Percentiles rank a stretch among this genome's conserved stretches.
Conservation (phyloP, 257 asterid genomes). For the Nicotiana knightiana region DNA sequence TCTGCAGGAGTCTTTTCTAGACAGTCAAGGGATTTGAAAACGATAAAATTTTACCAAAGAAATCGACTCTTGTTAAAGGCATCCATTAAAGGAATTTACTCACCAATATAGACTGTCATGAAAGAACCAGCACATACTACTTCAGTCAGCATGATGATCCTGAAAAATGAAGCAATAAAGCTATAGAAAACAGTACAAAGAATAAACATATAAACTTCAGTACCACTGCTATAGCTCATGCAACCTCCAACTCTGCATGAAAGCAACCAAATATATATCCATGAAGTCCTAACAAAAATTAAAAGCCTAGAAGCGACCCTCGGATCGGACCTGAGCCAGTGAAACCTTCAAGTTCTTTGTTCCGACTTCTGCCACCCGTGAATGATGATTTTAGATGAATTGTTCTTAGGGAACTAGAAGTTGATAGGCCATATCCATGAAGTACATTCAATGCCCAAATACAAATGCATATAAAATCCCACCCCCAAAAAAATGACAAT, state of each 20-base stretch:
- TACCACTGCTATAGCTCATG: not conserved
- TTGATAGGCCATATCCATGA: not conserved
- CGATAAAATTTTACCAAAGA: not conserved
- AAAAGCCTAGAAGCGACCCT: not conserved
- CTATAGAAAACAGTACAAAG: not conserved
- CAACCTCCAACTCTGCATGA: not conserved
- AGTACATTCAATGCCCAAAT: not conserved
- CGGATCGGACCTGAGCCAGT: not conserved
- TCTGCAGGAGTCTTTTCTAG: not conserved
- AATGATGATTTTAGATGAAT: not conserved
- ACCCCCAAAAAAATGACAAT: not conserved
- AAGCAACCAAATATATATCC: not conserved
- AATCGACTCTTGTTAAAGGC: not conserved
- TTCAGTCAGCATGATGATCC: slow-evolving; percentile 83
- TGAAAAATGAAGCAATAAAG: slow-evolving; percentile 31
- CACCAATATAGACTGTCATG: slow-evolving; percentile 77
- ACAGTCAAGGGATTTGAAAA: not conserved
- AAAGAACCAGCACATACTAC: slow-evolving; percentile 84
- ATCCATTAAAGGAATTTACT: slow-evolving; percentile 21
- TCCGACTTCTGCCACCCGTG: not conserved
- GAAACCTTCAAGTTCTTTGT: not conserved
- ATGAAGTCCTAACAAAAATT: not conserved
- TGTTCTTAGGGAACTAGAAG: not conserved
- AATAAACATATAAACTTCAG: not conserved
- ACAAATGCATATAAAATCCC: not conserved